phyloP scores from a whole-genome alignment of 768 basidiomycete genomes.

The Kwoniella dejecticola region DNA sequence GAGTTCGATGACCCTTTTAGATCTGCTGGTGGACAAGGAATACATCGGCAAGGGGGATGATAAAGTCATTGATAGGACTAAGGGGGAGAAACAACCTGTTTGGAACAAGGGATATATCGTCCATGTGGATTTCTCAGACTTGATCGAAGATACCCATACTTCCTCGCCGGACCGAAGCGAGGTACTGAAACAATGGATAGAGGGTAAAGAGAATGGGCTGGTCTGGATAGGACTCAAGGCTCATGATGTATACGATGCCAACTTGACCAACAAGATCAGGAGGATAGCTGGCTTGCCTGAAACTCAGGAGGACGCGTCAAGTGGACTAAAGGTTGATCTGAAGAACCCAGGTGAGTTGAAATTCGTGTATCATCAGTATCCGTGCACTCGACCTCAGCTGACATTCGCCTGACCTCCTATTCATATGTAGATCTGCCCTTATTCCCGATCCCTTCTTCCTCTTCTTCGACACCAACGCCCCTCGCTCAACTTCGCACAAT shows the following conservation, averaged over 20 bases:
- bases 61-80: conserved; percentile 31
- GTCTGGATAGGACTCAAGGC: conserved; percentile 39
- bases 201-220: conserved; percentile 18
- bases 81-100: conserved; percentile 40
- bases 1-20: conserved; percentile 47
- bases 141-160: conserved; percentile 20
- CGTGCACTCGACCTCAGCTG: too few species aligned
- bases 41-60: conserved; percentile 38
- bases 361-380: too few species aligned
- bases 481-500: conserved; percentile 37
- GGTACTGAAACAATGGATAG: conserved; percentile 22
- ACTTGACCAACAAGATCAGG: neutral
- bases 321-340: conserved; percentile 19
- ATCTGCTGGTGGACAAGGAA: conserved; percentile 28
- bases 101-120: conserved; percentile 50
- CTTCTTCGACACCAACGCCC: conserved; percentile 27
- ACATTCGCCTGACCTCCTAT: too few species aligned
- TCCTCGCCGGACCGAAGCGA: conserved; percentile 21
- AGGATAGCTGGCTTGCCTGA: conserved; percentile 9
- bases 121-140: conserved; percentile 50
- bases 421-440: conserved; percentile 43
- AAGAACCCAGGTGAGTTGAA: conserved; percentile 25
- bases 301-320: neutral
- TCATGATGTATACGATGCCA: conserved; percentile 47
- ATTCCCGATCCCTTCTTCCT: conserved; percentile 17